Conservation (phyloP, 306 rosid genomes). For the Fragaria vesca region DNA sequence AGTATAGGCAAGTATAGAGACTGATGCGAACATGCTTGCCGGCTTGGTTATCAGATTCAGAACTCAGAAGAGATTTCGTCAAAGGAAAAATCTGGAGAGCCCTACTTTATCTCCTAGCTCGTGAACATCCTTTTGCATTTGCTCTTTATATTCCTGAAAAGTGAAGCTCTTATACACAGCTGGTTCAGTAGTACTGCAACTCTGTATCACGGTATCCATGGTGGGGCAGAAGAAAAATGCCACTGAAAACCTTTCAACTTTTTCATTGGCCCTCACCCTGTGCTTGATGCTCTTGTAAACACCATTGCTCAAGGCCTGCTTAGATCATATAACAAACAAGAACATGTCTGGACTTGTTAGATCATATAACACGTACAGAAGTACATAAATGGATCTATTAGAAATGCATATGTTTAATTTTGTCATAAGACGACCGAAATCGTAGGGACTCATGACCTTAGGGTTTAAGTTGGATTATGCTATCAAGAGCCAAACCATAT, state of each 20-base stretch:
- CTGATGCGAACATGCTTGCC: no score
- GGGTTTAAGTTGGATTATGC: not conserved
- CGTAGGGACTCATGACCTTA: not conserved
- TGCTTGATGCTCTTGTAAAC: constrained; percentile 63
- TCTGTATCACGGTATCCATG: constrained; percentile 41
- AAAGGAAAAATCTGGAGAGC: constrained; percentile 54
- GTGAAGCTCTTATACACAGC: constrained; percentile 51
- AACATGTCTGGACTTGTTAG: constrained; percentile 27
- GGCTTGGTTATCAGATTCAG: no score
- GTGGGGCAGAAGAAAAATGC: constrained; percentile 74
- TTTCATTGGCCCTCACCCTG: constrained; percentile 43
- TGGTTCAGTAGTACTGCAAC: constrained; percentile 28
- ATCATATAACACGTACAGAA: not conserved
- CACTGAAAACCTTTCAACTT: constrained; percentile 55
- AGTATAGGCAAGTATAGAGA: no score
- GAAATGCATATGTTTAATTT: not conserved
- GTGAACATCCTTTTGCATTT: constrained; percentile 48
- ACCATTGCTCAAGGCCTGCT: constrained; percentile 78
- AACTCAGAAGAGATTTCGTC: not conserved
- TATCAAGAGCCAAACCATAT: not conserved
- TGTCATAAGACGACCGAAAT: not conserved
- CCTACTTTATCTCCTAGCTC: constrained; percentile 74
- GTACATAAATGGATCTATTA: not conserved
- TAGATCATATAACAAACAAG: not conserved
- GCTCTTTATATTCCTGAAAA: constrained; percentile 48